These are phyloP conservation scores for Rehmannia glutinosa DNA, from an alignment of 257 asterid species.

Conservation along the genomic window DNA sequence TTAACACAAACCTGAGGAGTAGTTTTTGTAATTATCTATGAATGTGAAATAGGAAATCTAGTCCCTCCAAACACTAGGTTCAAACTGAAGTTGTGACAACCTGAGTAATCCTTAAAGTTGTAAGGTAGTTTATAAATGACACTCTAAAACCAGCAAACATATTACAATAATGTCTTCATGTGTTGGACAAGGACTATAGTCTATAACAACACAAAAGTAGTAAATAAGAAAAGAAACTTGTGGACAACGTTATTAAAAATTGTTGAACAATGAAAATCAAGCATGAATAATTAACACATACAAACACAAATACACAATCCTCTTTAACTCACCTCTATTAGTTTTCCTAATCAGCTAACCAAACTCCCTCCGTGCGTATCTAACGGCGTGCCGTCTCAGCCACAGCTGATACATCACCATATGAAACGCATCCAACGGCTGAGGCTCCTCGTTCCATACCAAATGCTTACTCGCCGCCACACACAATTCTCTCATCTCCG, in stretches of 20 bases:
- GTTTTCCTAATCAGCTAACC: too few relatives aligned
- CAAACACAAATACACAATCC: not conserved
- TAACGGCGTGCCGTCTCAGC: conserved; percentile 74
- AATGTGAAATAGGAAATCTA: too few relatives aligned
- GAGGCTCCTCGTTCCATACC: conserved; percentile 69
- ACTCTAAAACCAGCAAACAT: too few relatives aligned
- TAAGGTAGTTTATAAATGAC: not conserved
- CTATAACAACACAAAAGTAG: too few relatives aligned
- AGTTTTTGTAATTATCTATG: too few relatives aligned
- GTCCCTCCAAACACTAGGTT: too few relatives aligned
- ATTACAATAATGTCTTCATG: too few relatives aligned
- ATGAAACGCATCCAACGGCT: conserved; percentile 73
- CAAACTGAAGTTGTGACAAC: not conserved
- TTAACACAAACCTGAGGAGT: too few relatives aligned
- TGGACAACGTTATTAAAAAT: not conserved
- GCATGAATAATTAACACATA: not conserved
- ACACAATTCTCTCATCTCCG: conserved; percentile 49
- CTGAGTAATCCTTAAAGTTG: not conserved
- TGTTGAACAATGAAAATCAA: not conserved
- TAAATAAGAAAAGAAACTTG: not conserved
- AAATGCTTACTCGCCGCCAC: conserved; percentile 69
- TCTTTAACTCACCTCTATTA: not conserved
- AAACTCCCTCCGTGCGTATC: conserved; percentile 63
- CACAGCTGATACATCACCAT: conserved; percentile 91
- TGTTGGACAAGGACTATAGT: too few relatives aligned